Percentiles rank a stretch among this genome's conserved stretches.
Evolutionary conservation across 257 asterid genomes (phyloP).

Genomic region (Orobanche coerulescens): DNA sequence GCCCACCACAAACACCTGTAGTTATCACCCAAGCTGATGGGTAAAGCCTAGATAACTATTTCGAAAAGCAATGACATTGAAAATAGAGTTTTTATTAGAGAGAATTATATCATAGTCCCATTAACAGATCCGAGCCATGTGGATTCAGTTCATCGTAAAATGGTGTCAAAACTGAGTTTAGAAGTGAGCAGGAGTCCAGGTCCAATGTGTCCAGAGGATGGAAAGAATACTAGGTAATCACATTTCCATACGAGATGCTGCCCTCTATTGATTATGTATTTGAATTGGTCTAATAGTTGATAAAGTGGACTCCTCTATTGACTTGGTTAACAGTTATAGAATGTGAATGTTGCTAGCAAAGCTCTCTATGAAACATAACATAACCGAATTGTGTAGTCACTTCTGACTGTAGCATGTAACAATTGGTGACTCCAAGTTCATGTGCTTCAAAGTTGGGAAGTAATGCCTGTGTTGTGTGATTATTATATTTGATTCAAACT

Average conservation of each 20-base stretch:
- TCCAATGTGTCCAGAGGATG: not conserved
- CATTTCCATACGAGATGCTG: not conserved
- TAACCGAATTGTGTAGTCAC: not conserved
- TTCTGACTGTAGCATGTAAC: constrained; percentile 3
- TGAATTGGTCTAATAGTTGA: not conserved
- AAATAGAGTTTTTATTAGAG: not conserved
- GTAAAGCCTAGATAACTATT: not conserved
- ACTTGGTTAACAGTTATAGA: not conserved
- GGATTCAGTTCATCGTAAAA: not conserved
- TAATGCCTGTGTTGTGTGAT: constrained; percentile 17
- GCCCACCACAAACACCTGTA: too few species aligned
- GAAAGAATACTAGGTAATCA: not conserved
- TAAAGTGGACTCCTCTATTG: not conserved
- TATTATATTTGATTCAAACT: constrained; percentile 15
- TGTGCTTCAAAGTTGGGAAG: constrained; percentile 16
- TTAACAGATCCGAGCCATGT: not conserved
- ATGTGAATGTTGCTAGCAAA: not conserved
- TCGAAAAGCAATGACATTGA: not conserved
- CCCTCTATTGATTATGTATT: not conserved
- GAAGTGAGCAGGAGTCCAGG: not conserved
- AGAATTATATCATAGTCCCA: not conserved
- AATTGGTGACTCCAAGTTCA: constrained; percentile 5
- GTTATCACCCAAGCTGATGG: too few species aligned
- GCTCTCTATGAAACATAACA: not conserved
- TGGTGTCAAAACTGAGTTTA: not conserved